phyloP scores from a whole-genome alignment of 1,284 basidiomycete genomes.

The Boletus albobrunnescens region DNA sequence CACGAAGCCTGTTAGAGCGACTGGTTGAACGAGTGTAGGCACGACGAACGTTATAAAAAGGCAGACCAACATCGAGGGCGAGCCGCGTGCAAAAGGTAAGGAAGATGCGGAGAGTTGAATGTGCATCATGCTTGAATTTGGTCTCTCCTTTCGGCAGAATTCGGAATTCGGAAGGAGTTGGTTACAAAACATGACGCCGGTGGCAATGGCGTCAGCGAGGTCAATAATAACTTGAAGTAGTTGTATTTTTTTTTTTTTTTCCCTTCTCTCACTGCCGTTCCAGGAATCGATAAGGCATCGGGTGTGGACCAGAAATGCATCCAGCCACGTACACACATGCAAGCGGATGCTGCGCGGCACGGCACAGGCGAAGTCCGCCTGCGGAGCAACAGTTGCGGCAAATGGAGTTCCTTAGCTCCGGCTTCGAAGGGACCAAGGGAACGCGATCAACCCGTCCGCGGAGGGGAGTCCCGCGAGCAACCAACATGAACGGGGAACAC shows the following conservation, averaged over 20 bases:
- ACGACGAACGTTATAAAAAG: too few species aligned
- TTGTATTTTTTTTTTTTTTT: too few species aligned
- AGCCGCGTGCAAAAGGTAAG: too few species aligned
- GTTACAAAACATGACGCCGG: neutral
- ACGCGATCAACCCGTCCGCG: constrained; percentile 26
- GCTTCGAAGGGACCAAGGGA: constrained; percentile 19
- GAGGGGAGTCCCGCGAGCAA: constrained; percentile 19
- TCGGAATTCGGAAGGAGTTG: neutral
- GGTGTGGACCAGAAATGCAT: too few species aligned
- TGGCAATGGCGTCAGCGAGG: neutral
- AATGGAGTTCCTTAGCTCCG: constrained; percentile 13
- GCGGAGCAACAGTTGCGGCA: constrained; percentile 14
- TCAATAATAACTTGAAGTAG: too few species aligned
- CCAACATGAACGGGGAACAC: neutral
- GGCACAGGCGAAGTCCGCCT: neutral
- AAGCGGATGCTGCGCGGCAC: neutral
- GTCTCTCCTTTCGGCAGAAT: too few species aligned
- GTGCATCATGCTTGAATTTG: too few species aligned
- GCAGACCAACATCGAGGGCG: too few species aligned
- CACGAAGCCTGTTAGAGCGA: too few species aligned
- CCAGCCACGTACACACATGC: neutral
- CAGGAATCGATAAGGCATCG: neutral
- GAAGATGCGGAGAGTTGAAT: too few species aligned
- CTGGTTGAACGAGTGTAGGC: too few species aligned
- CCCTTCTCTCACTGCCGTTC: neutral